phyloP scores from a whole-genome alignment of 1,284 basidiomycete species.

The Meripilus lineatus region DNA sequence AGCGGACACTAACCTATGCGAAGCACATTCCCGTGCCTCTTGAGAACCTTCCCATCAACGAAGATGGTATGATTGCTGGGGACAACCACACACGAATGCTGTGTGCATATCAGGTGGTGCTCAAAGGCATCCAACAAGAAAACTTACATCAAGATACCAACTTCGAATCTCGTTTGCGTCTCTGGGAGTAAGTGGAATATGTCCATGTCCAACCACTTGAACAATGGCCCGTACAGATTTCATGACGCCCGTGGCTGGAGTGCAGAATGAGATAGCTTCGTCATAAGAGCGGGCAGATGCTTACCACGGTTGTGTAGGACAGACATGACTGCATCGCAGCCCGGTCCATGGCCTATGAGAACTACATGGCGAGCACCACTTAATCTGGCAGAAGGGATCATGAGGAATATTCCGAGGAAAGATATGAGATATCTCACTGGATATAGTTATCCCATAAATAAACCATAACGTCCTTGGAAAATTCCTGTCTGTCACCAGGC shows the following conservation, averaged over 20 bases:
- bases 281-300: slow-evolving; percentile 19
- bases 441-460: slow-evolving; percentile 97
- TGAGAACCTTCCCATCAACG: slow-evolving; percentile 46
- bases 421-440: slow-evolving; percentile 48
- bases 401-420: too few species aligned
- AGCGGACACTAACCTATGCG: slow-evolving; percentile 42
- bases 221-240: slow-evolving; percentile 64
- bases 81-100: slow-evolving; percentile 66
- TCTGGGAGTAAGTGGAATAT: slow-evolving; percentile 49
- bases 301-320: slow-evolving; percentile 68
- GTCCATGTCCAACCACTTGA: slow-evolving; percentile 71
- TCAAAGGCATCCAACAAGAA: slow-evolving; percentile 47
- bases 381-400: too few species aligned
- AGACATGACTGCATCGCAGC: slow-evolving; percentile 70
- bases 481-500: slow-evolving; percentile 34
- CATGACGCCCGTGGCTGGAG: slow-evolving; percentile 47
- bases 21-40: slow-evolving; percentile 56
- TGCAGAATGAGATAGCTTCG: background rate
- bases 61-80: slow-evolving; percentile 53
- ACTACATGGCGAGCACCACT: slow-evolving; percentile 69
- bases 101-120: slow-evolving; percentile 33
- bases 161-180: slow-evolving; percentile 43
- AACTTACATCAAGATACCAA: slow-evolving; percentile 62
- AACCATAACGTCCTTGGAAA: slow-evolving; percentile 55
- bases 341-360: slow-evolving; percentile 84